These are phyloP conservation scores for Meripilus lineatus DNA, from an alignment of 1,284 basidiomycete genomes.

Conservation along the genomic window DNA sequence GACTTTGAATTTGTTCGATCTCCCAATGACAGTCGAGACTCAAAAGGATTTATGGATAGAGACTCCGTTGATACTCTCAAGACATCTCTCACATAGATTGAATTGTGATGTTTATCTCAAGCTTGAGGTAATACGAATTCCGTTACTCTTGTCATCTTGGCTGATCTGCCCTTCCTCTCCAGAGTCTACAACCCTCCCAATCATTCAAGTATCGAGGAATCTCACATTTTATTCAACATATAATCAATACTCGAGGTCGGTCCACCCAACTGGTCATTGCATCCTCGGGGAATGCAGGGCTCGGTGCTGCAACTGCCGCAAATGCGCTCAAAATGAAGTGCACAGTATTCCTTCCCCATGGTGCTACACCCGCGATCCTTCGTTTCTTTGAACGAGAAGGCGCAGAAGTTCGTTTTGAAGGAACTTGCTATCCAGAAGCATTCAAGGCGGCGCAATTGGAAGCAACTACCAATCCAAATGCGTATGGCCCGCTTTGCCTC, in stretches of 20 bases:
- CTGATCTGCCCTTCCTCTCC: not conserved
- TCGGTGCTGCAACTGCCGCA: constrained; percentile 63
- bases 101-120: constrained; percentile 58
- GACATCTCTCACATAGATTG: constrained; percentile 46
- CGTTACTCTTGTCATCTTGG: not conserved
- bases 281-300: constrained; percentile 70
- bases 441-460: constrained; percentile 42
- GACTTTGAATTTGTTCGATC: not conserved
- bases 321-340: constrained; percentile 49
- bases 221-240: constrained; percentile 52
- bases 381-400: constrained; percentile 45
- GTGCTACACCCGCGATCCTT: constrained; percentile 42
- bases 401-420: constrained; percentile 50
- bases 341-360: constrained; percentile 61
- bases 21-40: constrained; percentile 8
- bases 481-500: constrained; percentile 37
- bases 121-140: constrained; percentile 47
- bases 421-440: constrained; percentile 54
- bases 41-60: constrained; percentile 51
- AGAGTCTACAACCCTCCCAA: constrained; percentile 68
- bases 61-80: constrained; percentile 60
- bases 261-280: constrained; percentile 59
- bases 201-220: constrained; percentile 77
- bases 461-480: constrained; percentile 39
- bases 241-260: constrained; percentile 44